Percentiles rank a stretch among this genome's conserved stretches.
phyloP scores from a whole-genome alignment of 169 alveolate species.

The Plasmodium vivax region DNA sequence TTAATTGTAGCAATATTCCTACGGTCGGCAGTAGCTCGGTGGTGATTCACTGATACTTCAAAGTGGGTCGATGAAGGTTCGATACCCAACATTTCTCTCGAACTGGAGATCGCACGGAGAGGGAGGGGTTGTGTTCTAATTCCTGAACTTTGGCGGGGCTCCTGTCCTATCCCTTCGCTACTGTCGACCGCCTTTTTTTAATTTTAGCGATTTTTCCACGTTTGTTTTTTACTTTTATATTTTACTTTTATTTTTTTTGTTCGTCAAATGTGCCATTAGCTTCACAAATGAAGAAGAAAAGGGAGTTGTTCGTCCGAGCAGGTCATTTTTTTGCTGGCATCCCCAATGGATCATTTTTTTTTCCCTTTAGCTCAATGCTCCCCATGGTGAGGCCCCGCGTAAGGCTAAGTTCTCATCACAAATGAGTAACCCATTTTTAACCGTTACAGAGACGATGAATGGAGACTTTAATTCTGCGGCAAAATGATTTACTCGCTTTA shows the following conservation, averaged over 20 bases:
- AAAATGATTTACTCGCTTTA: no score
- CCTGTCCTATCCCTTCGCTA: background rate
- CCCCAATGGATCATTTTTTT: no score
- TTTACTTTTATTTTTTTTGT: no score
- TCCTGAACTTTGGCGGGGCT: background rate
- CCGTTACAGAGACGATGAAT: no score
- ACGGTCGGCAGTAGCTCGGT: background rate
- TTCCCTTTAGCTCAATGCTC: no score
- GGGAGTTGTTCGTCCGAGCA: background rate
- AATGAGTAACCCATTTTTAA: no score
- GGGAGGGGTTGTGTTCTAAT: constrained; percentile 1
- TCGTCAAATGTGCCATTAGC: background rate
- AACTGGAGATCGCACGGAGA: background rate
- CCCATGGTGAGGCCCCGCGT: no score
- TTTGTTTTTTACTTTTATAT: no score
- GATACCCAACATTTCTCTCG: background rate
- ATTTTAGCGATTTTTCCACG: background rate
- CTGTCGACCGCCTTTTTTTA: background rate
- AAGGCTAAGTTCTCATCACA: no score
- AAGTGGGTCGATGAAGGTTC: background rate
- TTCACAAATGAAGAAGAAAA: background rate
- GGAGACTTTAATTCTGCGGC: no score
- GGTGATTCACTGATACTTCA: background rate
- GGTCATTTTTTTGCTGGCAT: background rate
- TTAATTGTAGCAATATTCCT: background rate